Conservation (phyloP, 1,139 yeast genomes). For the Geotrichum siamense region DNA sequence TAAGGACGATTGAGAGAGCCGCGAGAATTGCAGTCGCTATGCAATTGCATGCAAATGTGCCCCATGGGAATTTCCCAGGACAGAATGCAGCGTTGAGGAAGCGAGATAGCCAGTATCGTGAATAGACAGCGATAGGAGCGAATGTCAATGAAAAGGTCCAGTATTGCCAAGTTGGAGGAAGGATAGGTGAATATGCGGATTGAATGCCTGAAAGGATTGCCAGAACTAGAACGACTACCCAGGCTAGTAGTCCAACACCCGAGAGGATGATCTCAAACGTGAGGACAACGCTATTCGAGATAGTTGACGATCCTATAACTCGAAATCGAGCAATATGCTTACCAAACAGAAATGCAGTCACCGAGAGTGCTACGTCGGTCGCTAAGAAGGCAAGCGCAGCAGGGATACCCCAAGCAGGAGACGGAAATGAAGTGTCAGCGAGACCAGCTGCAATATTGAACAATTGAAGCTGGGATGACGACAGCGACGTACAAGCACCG, state of each 20-base stretch:
- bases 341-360: slow-evolving; percentile 43
- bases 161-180: slow-evolving; percentile 42
- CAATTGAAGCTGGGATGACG: slow-evolving; percentile 58
- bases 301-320: not conserved
- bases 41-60: slow-evolving; percentile 68
- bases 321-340: slow-evolving; percentile 33
- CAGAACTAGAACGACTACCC: slow-evolving; percentile 43
- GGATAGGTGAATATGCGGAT: not conserved
- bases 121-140: slow-evolving; percentile 61
- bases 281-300: not conserved
- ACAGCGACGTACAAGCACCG: slow-evolving; percentile 80
- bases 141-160: slow-evolving; percentile 56
- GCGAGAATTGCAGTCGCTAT: slow-evolving; percentile 54
- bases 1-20: slow-evolving; percentile 32
- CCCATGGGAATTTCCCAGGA: slow-evolving; percentile 48
- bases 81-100: slow-evolving; percentile 39
- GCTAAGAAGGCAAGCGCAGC: slow-evolving; percentile 32
- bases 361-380: slow-evolving; percentile 38
- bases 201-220: slow-evolving; percentile 28
- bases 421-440: not conserved
- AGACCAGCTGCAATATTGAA: slow-evolving; percentile 45
- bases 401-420: slow-evolving; percentile 67
- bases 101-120: slow-evolving; percentile 50
- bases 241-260: slow-evolving; percentile 33
- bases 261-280: slow-evolving; percentile 14